Evolutionary conservation across 169 alveolate species (phyloP).

Genomic region (Babesia bigemina): DNA sequence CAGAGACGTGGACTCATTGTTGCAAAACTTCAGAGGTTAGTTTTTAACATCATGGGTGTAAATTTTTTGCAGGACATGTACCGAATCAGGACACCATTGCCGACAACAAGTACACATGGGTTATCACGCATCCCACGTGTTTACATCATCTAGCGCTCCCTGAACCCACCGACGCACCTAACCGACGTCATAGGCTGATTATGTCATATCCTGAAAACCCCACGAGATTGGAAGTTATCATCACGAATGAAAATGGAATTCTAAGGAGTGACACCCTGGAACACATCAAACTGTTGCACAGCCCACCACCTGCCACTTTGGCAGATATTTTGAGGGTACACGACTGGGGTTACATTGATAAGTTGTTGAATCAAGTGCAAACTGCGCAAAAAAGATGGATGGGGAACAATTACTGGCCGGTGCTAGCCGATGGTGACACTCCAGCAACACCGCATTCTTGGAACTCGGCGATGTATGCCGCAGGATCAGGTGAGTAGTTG

Average conservation of each 20-base stretch:
- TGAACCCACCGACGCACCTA: slow-evolving; percentile 88
- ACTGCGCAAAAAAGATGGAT: slow-evolving; percentile 68
- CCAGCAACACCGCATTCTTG: slow-evolving; percentile 88
- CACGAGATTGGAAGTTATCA: slow-evolving; percentile 86
- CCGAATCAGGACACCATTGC: background rate
- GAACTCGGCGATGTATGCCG: slow-evolving; percentile 89
- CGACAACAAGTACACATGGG: slow-evolving; percentile 41
- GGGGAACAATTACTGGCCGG: slow-evolving; percentile 73
- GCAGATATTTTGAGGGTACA: slow-evolving; percentile 95
- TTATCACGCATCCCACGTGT: slow-evolving; percentile 76
- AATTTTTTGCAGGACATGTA: background rate
- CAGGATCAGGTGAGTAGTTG: slow-evolving; percentile 79
- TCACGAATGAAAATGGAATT: slow-evolving; percentile 83
- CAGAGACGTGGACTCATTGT: background rate
- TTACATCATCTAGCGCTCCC: slow-evolving; percentile 86
- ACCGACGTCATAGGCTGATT: slow-evolving; percentile 79
- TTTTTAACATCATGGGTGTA: background rate
- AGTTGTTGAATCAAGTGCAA: slow-evolving; percentile 70
- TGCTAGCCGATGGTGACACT: slow-evolving; percentile 87
- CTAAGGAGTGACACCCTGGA: slow-evolving; percentile 80
- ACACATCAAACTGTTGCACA: slow-evolving; percentile 74
- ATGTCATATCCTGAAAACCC: slow-evolving; percentile 88
- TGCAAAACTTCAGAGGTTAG: background rate
- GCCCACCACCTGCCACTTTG: slow-evolving; percentile 83
- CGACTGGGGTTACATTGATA: slow-evolving; percentile 89